Evolutionary conservation across 352 stramenopile species (phyloP), one percentile per base, ranked within the genome.

Genomic region (Globisporangium abappressorium): DNA sequence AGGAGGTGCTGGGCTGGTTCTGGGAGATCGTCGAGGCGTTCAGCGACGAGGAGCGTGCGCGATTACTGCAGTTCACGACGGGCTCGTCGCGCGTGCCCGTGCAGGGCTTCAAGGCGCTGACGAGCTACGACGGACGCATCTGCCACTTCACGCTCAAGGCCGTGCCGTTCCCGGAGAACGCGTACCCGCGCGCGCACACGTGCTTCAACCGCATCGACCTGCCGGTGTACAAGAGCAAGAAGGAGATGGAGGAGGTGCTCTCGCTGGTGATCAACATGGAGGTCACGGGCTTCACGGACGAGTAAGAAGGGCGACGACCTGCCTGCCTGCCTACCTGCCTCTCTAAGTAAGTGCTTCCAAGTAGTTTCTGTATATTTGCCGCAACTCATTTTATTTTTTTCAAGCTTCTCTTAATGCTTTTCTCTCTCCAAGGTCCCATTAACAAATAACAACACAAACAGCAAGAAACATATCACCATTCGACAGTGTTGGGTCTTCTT

Each of bases 211-310:
- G 85, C 51, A 87, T 96, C 43, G 89, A 96, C 60, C 57, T 96
- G n/a, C 89, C 89, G 64, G 83, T 98, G 49, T 98, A 98, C 78
- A 93, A 96, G 56, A 84, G 72, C 22, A 97, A 95, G 78, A 85
- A 92, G 64, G 90, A 98, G 64, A 72, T 98, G 12, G 81, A 97
- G 63, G 87, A 98, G 68, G 95, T 97, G 65, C 78, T 98, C 43
- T 96, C 90, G 66, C 83, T 98, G 63, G 94, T 95, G 15, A 97
- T 99, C 59, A 97, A 96, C 64, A 98, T 98, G 93, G 92, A 97
- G 71, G 79, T 93, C 66, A 98, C 93, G 49, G 93, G 95, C 58
- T 98, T 98, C 70, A 88, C 80, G 62, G 79, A 87, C 72, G 80
- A 87, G 73, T 87, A 82, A 70, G 51, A 15, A 43, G 36, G 12